These are phyloP conservation scores for Colletotrichum echinochloae DNA, from an alignment of 2,329 filamentous ascomycete genomes.

Conservation along the genomic window DNA sequence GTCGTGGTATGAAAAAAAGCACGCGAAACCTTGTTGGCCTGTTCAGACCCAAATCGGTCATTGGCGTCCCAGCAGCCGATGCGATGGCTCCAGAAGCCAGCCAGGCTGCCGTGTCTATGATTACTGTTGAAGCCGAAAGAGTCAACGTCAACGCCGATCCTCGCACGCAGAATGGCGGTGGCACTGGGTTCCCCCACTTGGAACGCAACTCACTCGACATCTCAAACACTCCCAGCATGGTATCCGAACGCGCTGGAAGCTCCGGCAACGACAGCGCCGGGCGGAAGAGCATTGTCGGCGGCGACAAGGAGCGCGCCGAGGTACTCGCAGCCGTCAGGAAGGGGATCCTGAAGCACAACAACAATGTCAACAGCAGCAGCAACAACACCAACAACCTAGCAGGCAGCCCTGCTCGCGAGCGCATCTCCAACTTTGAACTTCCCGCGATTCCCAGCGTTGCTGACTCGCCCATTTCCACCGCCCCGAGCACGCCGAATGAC, in stretches of 20 bases:
- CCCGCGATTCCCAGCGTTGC: constrained; percentile 72
- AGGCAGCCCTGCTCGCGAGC: constrained; percentile 36
- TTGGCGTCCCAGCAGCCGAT: constrained; percentile 81
- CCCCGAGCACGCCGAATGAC: constrained; percentile 88
- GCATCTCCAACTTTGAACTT: constrained; percentile 52
- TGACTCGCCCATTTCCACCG: constrained; percentile 86
- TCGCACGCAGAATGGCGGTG: constrained; percentile 74
- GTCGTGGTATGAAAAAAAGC: constrained; percentile 96
- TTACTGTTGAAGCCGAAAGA: constrained; percentile 93
- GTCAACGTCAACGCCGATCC: constrained; percentile 81
- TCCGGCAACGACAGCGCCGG: constrained; percentile 70
- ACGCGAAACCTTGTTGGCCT: constrained; percentile 91
- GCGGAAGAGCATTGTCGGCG: constrained; percentile 90
- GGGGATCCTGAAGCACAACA: constrained; percentile 92
- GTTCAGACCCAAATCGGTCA: constrained; percentile 92
- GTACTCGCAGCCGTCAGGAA: constrained; percentile 93
- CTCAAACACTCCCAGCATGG: constrained; percentile 58
- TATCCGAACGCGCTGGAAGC: constrained; percentile 65
- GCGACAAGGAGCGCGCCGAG: constrained; percentile 90
- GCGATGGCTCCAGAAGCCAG: constrained; percentile 73
- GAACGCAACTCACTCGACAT: constrained; percentile 86
- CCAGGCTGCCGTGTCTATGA: constrained; percentile 90
- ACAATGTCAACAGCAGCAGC: constrained; percentile 59
- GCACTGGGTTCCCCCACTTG: constrained; percentile 85
- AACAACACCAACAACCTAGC: constrained; percentile 1